Evolutionary conservation across 371 early-diverging fungal genomes (phyloP), one percentile per base, ranked within the genome.

Genomic region (Saksenaea oblongispora): DNA sequence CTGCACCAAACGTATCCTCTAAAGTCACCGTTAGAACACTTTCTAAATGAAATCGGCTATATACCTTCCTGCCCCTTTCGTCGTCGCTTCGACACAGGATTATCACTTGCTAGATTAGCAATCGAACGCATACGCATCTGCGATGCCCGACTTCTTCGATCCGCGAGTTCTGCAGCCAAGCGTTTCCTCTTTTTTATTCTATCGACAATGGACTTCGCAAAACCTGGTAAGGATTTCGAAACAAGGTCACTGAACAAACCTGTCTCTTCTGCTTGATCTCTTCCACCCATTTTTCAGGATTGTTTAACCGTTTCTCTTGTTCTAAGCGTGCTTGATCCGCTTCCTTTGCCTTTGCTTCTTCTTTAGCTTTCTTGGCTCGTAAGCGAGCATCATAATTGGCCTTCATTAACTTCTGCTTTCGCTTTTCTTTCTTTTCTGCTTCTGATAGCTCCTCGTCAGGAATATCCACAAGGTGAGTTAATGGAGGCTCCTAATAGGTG

Each of bases 1-100:
- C 90, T n/a, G 89, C 90, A 24, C 96, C 96, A 83, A 96, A 96
- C 1, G 87, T 89, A 64, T 96, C 96, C 73, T 94, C 94, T 83
- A 70, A 24, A 37, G 8, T 70, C 17, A 36, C n/a, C 18, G 1
- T 57, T 31, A 18, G 26, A 10, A 55, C 22, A 13, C 5, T 0
- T 1, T 14, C 5, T 3, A 41, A 17, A 41, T 15, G 14, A 13
- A 41, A 13, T 37, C 14, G 39, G 14, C 15, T 15, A 14, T 34
- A 51, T 79, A 81, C 82, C 83, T 66, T 87, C 89, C 57, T 83
- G 74, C 15, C 86, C 87, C 37, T 78, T 83, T 64, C 82, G 73
- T 53, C 84, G 75, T 28, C 87, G 77, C 57, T 88, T 87, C 34
- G 82, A 35, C 47, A 76, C 47, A 56, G 83, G 61, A 55, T 69